Base-by-base conservation (phyloP, 805 yeast genomes). In the Priceomyces fermenticarens region DNA sequence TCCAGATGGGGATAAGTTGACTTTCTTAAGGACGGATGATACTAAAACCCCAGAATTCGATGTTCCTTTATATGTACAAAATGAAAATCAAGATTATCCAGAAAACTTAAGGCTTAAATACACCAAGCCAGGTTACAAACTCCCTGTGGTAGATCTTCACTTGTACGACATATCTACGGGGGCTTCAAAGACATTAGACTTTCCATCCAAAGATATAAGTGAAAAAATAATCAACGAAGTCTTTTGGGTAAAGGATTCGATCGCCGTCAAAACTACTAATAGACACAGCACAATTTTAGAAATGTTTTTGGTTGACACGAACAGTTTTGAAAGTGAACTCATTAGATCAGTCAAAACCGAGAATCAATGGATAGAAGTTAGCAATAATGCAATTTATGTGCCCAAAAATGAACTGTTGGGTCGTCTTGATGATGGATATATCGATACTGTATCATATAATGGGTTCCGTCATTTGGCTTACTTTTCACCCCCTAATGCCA, bases 391-490 rank as follows among this genome's bases (percentile, higher is more conserved):
- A 0, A 36, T 60, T 5, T 67, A 43, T 41, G 56, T 69, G n/a
- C 73, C 74, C 2, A 56, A 57, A 40, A 60, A 68, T 38, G 61
- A 59, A 28, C 32, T 60, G 3, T 37, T 52, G 27, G 72, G 72
- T 10, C 52, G 70, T 28, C 48, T 61, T 15, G 62, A 69, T 35
- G 72, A 70, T 43, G 91, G 91, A 0, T 93, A 93, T 61, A 77
- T 93, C 43, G 99, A 93, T 59, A 75, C 90, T 1, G 71, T 80
- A 10, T 79, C 75, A 12, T 71, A 68, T 27, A 67, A 78, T 45
- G 83, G 85, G 0, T 83, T 61, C 57, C 78, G 75, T 45, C 99
- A 93, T 60, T 68, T 93, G 47, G 98, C 89, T 0, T 90, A 85
- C 60, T 93, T 80, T 57, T 69, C 86, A 2, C 93, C 96, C 4